Percentiles rank a stretch among this genome's conserved stretches.
Evolutionary conservation across 1,284 basidiomycete species (phyloP).

Genomic region (Cerrena zonata): DNA sequence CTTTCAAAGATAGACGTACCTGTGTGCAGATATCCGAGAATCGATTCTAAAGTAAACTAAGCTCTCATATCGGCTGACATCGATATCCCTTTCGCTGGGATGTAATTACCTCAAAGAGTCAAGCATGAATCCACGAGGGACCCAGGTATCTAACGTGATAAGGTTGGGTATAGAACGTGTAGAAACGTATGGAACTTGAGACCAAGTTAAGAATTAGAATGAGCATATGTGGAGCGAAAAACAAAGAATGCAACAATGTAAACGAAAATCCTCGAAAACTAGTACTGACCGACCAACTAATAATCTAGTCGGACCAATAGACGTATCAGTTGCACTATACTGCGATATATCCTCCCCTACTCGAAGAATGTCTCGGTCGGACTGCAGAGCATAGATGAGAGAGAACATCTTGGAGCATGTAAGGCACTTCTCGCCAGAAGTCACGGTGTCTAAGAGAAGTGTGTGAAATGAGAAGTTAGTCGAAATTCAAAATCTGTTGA

Average conservation of each 20-base stretch:
- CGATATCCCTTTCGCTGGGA: background rate
- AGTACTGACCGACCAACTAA: too few species aligned
- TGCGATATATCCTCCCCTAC: slow-evolving; percentile 68
- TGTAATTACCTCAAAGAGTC: background rate
- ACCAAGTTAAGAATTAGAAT: background rate
- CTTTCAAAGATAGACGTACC: background rate
- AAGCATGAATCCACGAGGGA: background rate
- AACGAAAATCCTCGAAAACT: background rate
- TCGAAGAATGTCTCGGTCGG: slow-evolving; percentile 55
- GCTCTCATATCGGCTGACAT: background rate
- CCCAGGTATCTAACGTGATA: too few species aligned
- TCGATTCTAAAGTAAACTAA: too few species aligned
- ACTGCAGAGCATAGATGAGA: slow-evolving; percentile 70
- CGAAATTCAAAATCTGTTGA: too few species aligned
- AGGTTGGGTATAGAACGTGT: background rate
- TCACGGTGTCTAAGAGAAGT: slow-evolving; percentile 65
- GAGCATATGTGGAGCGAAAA: background rate
- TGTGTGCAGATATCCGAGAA: background rate
- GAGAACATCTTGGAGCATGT: slow-evolving; percentile 70
- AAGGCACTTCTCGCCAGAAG: slow-evolving; percentile 83
- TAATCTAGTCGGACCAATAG: too few species aligned
- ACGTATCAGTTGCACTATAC: too few species aligned
- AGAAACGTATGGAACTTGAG: too few species aligned
- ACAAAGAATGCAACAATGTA: too few species aligned
- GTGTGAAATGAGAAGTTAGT: slow-evolving; percentile 1